Conservation (phyloP, 1,284 basidiomycete genomes). For the Rhodotorula sp. region DNA sequence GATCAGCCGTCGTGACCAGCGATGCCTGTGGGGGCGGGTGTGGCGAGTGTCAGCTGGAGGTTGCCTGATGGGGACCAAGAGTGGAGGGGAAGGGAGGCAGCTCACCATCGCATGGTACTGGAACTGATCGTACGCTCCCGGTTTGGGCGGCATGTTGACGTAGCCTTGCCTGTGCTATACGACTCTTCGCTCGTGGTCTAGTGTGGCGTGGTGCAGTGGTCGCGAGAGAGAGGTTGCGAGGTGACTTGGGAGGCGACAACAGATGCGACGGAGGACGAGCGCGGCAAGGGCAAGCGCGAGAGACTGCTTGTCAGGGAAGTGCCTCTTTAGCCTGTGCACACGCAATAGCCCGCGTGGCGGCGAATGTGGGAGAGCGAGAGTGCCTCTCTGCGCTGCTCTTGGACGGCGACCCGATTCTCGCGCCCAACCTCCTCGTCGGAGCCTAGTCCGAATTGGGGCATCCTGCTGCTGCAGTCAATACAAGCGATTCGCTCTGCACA, state of each 20-base stretch:
- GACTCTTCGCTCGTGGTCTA: too few species aligned
- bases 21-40: constrained; percentile 33
- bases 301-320: not conserved
- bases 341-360: too few species aligned
- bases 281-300: not conserved
- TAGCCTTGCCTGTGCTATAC: not conserved
- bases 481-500: too few species aligned
- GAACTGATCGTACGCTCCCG: constrained; percentile 19
- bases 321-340: not conserved
- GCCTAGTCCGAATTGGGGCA: too few species aligned
- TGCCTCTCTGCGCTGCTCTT: too few species aligned
- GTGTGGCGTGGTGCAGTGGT: not conserved
- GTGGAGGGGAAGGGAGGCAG: not conserved
- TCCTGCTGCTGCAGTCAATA: too few species aligned
- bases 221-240: not conserved
- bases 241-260: not conserved
- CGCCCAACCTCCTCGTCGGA: too few species aligned
- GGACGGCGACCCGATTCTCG: too few species aligned
- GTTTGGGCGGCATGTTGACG: constrained; percentile 34
- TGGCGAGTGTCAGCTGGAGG: too few species aligned
- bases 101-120: constrained; percentile 45
- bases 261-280: not conserved
- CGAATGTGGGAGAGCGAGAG: too few species aligned
- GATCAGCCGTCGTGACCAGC: constrained; percentile 47
- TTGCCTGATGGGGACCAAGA: too few species aligned